These are phyloP conservation scores for Wallacemonas sp. DNA, from an alignment of 208 protist genomes.

Conservation along the genomic window DNA sequence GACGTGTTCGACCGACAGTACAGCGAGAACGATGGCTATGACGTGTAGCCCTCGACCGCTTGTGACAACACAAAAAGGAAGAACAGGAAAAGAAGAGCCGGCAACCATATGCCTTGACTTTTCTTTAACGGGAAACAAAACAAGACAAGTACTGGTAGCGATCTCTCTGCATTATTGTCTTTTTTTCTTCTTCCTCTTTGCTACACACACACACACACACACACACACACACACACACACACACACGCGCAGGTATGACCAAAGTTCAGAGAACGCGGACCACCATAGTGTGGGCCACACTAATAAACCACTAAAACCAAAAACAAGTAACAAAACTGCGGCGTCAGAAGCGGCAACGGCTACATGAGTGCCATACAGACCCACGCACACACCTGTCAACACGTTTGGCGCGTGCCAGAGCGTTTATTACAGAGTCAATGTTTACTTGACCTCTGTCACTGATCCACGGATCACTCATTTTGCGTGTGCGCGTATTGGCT, in stretches of 20 bases:
- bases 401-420: too few species aligned
- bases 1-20: slow-evolving; percentile 68
- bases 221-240: neutral
- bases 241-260: neutral
- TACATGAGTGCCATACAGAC: too few species aligned
- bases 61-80: neutral
- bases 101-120: neutral
- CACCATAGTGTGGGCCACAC: neutral
- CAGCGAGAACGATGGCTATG: slow-evolving; percentile 33
- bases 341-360: neutral
- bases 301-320: neutral
- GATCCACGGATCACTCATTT: too few species aligned
- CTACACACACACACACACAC: neutral
- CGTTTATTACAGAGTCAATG: too few species aligned
- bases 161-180: neutral
- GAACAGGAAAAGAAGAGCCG: neutral
- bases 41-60: neutral
- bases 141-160: too few species aligned
- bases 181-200: slow-evolving; percentile 17
- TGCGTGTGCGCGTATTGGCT: too few species aligned
- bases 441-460: too few species aligned
- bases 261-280: neutral
- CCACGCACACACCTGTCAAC: too few species aligned
- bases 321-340: neutral
- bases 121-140: neutral